phyloP scores from a whole-genome alignment of 495 filamentous ascomycete genomes.

The Podospora appendiculata region DNA sequence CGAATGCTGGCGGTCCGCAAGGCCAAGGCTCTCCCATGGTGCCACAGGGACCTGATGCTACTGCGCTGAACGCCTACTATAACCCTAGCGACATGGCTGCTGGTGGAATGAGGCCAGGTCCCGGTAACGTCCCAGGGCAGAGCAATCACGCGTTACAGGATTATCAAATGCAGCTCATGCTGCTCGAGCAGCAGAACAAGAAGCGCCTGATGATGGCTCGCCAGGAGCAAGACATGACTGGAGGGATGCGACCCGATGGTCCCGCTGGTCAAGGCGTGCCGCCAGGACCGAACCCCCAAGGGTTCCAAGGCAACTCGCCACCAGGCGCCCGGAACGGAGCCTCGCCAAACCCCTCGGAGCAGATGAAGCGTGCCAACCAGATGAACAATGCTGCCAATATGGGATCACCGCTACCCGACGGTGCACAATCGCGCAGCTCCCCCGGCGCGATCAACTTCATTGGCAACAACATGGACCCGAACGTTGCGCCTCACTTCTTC shows the following conservation, averaged over 20 bases:
- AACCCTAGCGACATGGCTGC: slow-evolving; percentile 42
- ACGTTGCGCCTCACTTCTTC: slow-evolving; percentile 17
- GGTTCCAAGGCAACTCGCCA: slow-evolving; percentile 68
- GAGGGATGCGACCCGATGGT: slow-evolving; percentile 45
- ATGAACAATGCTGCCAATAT: slow-evolving; percentile 65
- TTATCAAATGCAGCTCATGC: slow-evolving; percentile 99
- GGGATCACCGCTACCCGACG: slow-evolving; percentile 73
- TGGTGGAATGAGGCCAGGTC: slow-evolving; percentile 50
- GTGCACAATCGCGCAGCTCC: slow-evolving; percentile 64
- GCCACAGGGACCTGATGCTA: slow-evolving; percentile 58
- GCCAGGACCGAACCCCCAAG: slow-evolving; percentile 43
- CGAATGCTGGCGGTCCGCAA: slow-evolving; percentile 41
- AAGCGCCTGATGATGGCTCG: slow-evolving; percentile 94
- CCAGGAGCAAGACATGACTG: slow-evolving; percentile 83
- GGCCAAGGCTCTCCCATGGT: slow-evolving; percentile 76
- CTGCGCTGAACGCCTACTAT: slow-evolving; percentile 61
- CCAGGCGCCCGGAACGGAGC: slow-evolving; percentile 71
- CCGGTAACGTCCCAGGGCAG: slow-evolving; percentile 46
- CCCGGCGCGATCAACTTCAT: slow-evolving; percentile 76
- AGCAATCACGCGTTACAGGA: slow-evolving; percentile 95
- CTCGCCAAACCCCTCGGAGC: slow-evolving; percentile 82
- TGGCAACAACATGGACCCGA: slow-evolving; percentile 55
- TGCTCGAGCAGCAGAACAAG: slow-evolving; percentile 98
- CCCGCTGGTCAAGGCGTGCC: slow-evolving; percentile 42
- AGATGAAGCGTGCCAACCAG: slow-evolving; percentile 84